Evolutionary conservation across 331 rosid species (phyloP).

Genomic region (Erythrophleum ivorense): DNA sequence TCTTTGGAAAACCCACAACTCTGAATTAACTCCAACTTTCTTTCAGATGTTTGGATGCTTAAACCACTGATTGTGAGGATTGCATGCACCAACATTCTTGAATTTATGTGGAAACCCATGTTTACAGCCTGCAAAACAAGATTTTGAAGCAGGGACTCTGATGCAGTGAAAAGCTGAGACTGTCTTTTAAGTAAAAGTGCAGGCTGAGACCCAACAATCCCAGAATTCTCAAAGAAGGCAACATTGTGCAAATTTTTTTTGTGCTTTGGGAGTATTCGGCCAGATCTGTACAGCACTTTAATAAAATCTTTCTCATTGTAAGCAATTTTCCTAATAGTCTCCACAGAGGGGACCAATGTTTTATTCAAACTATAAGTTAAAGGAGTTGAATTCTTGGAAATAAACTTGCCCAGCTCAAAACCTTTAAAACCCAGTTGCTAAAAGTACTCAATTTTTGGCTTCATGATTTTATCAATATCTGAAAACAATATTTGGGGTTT

Average conservation of each 20-base stretch:
- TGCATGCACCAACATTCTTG: constrained; percentile 44
- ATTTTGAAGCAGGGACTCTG: constrained; percentile 38
- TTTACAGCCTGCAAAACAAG: constrained; percentile 40
- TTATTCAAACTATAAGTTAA: constrained; percentile 47
- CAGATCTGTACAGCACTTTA: too few relatives aligned
- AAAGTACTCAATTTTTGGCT: constrained; percentile 51
- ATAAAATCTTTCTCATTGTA: too few relatives aligned
- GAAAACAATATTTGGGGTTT: constrained; percentile 42
- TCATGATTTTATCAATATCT: constrained; percentile 38
- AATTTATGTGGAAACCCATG: constrained; percentile 41
- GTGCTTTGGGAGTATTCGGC: too few relatives aligned
- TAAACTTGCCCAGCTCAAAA: too few relatives aligned
- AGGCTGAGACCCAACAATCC: constrained; percentile 50
- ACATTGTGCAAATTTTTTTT: neutral
- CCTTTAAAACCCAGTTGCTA: constrained; percentile 1
- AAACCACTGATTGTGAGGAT: constrained; percentile 27
- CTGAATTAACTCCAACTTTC: constrained; percentile 42
- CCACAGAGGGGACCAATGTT: constrained; percentile 44
- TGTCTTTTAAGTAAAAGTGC: constrained; percentile 41
- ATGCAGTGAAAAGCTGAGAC: constrained; percentile 22
- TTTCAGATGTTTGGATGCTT: constrained; percentile 22
- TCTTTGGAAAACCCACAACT: constrained; percentile 46
- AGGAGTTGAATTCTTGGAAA: constrained; percentile 23
- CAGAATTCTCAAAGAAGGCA: constrained; percentile 43
- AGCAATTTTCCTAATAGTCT: constrained; percentile 5